Evolutionary conservation across 78 protist genomes (phyloP), one percentile per base, ranked within the genome.

Genomic region (Protostelium mycophagum): DNA sequence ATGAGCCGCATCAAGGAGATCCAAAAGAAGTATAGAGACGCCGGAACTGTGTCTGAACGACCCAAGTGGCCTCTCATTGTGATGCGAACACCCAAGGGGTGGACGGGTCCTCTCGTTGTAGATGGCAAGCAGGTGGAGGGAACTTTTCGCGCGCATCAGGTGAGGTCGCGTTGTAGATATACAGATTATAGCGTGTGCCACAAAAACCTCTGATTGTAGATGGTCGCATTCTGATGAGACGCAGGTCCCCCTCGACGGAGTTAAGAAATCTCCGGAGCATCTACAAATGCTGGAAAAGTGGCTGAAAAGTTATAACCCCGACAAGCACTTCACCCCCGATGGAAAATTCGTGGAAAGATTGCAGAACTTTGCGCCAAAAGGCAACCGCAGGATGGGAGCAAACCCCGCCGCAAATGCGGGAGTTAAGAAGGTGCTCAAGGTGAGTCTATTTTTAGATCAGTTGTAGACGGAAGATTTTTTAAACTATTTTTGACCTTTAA

Each of bases 141-240:
- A 38, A 35, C 63, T 63, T 87, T n/a, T n/a, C 83, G 89, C 36
- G 0, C 89, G 37, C 89, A 87, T 63, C 89, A 87, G 84, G 73
- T 51, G 31, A 51, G 73, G 16, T 16, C 16, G 5, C 73, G 16
- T 16, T 16, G 5, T 5, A 51, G 31, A 51, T 51, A 25, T 51
- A 5, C 16, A 16, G 5, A 16, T 51, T 51, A 51, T n/a, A n/a
- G n/a, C n/a, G n/a, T n/a, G n/a, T n/a, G n/a, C n/a, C n/a, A n/a
- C n/a, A n/a, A n/a, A n/a, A n/a, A n/a, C n/a, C n/a, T n/a, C n/a
- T n/a, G n/a, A n/a, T n/a, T n/a, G n/a, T n/a, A n/a, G n/a, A n/a
- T n/a, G n/a, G n/a, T n/a, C n/a, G n/a, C n/a, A n/a, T n/a, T n/a
- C n/a, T n/a, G n/a, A 51, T 16, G 5, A 25, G 31, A 51, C 16